A percentile compares a stretch with the other conserved stretches of the same genome.
Evolutionary conservation across 495 filamentous ascomycete species (phyloP).

Genomic region (Xylaria cubensis): DNA sequence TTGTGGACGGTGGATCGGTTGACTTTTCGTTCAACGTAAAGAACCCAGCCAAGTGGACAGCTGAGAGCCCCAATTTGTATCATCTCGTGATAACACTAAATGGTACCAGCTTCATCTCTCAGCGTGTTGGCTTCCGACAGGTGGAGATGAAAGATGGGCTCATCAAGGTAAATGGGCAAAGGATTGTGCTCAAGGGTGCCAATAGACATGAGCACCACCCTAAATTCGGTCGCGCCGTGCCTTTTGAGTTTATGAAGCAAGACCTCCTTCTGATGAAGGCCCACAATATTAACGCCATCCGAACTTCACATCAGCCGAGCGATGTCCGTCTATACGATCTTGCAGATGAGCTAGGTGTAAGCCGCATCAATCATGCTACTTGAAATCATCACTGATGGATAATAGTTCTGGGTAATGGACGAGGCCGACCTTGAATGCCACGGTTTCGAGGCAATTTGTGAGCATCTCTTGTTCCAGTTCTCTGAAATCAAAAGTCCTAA

Average conservation of each 20-base stretch:
- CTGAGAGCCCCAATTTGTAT: slow-evolving; percentile 68
- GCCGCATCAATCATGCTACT: not conserved
- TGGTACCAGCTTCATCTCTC: slow-evolving; percentile 43
- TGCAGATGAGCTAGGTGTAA: slow-evolving; percentile 66
- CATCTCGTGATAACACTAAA: slow-evolving; percentile 49
- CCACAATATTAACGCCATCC: slow-evolving; percentile 70
- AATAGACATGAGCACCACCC: slow-evolving; percentile 73
- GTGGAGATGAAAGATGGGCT: slow-evolving; percentile 64
- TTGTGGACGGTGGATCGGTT: slow-evolving; percentile 26
- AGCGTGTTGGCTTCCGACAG: slow-evolving; percentile 64
- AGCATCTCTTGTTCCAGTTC: slow-evolving; percentile 25
- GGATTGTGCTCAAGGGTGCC: slow-evolving; percentile 64
- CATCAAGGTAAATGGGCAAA: slow-evolving; percentile 64
- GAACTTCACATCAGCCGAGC: slow-evolving; percentile 68
- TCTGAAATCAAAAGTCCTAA: not conserved
- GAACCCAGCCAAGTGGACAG: slow-evolving; percentile 67
- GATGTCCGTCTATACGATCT: slow-evolving; percentile 65
- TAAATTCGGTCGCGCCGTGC: slow-evolving; percentile 63
- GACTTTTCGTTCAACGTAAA: slow-evolving; percentile 50
- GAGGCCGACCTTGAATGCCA: slow-evolving; percentile 77
- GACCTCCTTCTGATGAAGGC: slow-evolving; percentile 72
- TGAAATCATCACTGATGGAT: not conserved
- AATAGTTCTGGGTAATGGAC: slow-evolving; percentile 68
- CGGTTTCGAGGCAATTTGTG: slow-evolving; percentile 61
- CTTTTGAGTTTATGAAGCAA: slow-evolving; percentile 58